Evolutionary conservation across 768 basidiomycete species (phyloP).

Genomic region (Dendrothele bispora): DNA sequence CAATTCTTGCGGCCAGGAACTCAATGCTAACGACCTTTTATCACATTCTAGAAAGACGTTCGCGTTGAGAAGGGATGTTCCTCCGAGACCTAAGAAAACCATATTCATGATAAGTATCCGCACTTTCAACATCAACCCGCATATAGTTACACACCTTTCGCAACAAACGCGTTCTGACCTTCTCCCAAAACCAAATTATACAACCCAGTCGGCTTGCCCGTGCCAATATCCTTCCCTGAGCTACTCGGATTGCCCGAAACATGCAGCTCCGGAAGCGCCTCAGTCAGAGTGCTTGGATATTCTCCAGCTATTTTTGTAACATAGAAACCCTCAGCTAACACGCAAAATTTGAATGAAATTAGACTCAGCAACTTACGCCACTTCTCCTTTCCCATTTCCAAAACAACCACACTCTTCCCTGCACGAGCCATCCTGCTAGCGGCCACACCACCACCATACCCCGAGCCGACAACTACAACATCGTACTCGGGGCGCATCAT

Average conservation of each 20-base stretch:
- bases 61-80: conserved; percentile 18
- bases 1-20: conserved; percentile 15
- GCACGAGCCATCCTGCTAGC: conserved; percentile 18
- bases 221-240: conserved; percentile 7
- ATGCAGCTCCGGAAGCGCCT: conserved; percentile 9
- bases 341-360: background rate
- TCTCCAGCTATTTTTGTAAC: conserved; percentile 20
- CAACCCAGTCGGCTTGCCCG: conserved; percentile 13
- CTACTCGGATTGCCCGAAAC: conserved; percentile 14
- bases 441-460: conserved; percentile 19
- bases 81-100: conserved; percentile 14
- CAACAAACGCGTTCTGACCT: conserved; percentile 20
- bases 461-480: conserved; percentile 18
- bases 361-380: conserved; percentile 13
- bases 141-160: conserved; percentile 15
- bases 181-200: conserved; percentile 17
- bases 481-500: conserved; percentile 17
- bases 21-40: conserved; percentile 13
- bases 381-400: conserved; percentile 18
- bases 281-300: conserved; percentile 12
- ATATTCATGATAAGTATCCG: conserved; percentile 2
- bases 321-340: background rate
- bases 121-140: background rate
- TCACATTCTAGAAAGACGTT: conserved; percentile 19
- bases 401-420: conserved; percentile 14